These are phyloP conservation scores for Cicer cuneatum DNA, from an alignment of 306 rosid species.

Conservation along the genomic window DNA sequence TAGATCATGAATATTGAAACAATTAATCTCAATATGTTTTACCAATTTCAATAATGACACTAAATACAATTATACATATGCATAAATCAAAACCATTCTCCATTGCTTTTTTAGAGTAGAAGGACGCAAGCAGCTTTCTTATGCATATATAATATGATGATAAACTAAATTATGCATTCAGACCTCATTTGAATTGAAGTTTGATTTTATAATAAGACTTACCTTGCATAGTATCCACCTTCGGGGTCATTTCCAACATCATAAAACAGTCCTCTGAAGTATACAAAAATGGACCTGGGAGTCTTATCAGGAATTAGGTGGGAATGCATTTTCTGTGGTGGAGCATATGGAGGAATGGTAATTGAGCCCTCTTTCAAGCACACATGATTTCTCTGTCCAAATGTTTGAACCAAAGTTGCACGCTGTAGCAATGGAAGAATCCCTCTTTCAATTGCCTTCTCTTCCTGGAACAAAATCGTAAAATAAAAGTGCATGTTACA, in stretches of 20 bases:
- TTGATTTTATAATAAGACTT: constrained; percentile 34
- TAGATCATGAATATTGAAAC: constrained; percentile 1
- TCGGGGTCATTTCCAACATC: constrained; percentile 95
- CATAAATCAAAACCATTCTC: neutral
- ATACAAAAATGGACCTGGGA: constrained; percentile 85
- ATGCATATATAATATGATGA: constrained; percentile 21
- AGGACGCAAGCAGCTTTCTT: constrained; percentile 19
- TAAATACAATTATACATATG: neutral
- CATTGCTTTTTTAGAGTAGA: constrained; percentile 9
- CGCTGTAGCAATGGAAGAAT: constrained; percentile 73
- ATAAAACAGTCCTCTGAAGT: constrained; percentile 87
- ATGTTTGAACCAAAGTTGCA: constrained; percentile 89
- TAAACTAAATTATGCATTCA: constrained; percentile 6
- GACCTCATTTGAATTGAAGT: constrained; percentile 27
- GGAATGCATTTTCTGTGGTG: constrained; percentile 89
- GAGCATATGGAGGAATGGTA: constrained; percentile 88
- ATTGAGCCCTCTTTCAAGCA: constrained; percentile 87
- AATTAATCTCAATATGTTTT: constrained; percentile 3
- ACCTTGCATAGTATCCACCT: constrained; percentile 97
- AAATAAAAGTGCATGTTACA: neutral
- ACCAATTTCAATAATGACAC: constrained; percentile 8
- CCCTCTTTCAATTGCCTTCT: constrained; percentile 89
- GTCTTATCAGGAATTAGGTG: constrained; percentile 81
- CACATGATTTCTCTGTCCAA: constrained; percentile 88
- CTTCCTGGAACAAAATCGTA: constrained; percentile 65